Evolutionary conservation across 129 eudicot genomes (phyloP), one percentile per base, ranked within the genome.

Genomic region (Pseudognaphalium luteoalbum): DNA sequence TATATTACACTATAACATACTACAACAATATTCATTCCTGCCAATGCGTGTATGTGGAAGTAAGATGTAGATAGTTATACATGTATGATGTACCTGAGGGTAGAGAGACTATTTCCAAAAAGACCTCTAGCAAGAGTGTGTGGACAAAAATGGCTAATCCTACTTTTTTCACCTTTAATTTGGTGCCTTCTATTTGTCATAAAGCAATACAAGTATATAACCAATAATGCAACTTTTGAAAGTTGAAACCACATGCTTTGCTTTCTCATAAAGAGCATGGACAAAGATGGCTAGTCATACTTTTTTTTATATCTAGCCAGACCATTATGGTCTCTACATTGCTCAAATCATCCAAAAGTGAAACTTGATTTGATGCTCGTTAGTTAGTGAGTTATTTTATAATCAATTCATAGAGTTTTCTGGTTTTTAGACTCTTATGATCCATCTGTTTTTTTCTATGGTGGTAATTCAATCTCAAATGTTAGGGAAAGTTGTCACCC

Each of bases 201-300:
- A 47, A 10, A 47, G 25, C 52, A 75, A 76, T 20, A 25, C 28
- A 25, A 25, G 28, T 25, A 25, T 25, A 54, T 15, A 54, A 34
- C 67, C 54, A 67, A 54, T 34, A 76, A 67, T 76, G 63, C 44
- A 54, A 25, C 80, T 66, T 76, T 66, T 66, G 39, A 54, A 51
- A 10, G 47, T n/a, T 6, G 20, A 20, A 9, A 8, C 25, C 81
- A 77, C 75, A 35, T 35, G 74, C 25, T 54, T 9, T 77, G 81
- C 42, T 41, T 77, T 77, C 4, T 5, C 14, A 54, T 51, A 22
- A 25, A 11, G 30, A 32, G 34, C 65, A 64, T 11, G n/a, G 47
- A 50, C 44, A 60, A 57, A 56, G n/a, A 39, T 32, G 28, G 54
- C 50, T 64, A n/a, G 14, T 76, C 54, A 50, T 5, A 66, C 28